A percentile compares a stretch with the other conserved stretches of the same genome.
These are phyloP conservation scores for Sporothrix schenckii DNA, from an alignment of 2,329 filamentous ascomycete genomes.

Conservation along the genomic window DNA sequence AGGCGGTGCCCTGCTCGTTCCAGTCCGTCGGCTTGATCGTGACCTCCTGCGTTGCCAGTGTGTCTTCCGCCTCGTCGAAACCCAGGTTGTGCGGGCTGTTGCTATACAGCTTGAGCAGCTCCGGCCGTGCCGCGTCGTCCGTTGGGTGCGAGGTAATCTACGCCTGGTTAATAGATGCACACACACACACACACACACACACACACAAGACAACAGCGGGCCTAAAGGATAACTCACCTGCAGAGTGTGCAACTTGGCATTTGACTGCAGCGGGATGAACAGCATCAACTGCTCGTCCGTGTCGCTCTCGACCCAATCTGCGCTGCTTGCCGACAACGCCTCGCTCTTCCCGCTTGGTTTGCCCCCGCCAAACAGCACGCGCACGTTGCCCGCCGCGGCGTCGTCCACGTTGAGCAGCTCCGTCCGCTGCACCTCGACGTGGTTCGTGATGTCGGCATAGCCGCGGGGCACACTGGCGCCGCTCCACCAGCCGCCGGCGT, in stretches of 20 bases:
- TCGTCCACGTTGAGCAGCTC: constrained; percentile 89
- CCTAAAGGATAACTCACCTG: constrained; percentile 51
- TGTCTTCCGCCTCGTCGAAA: constrained; percentile 92
- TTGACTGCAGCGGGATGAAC: constrained; percentile 85
- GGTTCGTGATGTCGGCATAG: constrained; percentile 80
- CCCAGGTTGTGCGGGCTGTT: constrained; percentile 90
- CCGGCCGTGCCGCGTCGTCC: constrained; percentile 76
- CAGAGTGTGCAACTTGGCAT: constrained; percentile 83
- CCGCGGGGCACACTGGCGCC: constrained; percentile 75
- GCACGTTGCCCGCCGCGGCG: constrained; percentile 70
- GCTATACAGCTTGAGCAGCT: constrained; percentile 79
- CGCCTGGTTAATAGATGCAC: neutral
- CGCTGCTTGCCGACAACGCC: constrained; percentile 55
- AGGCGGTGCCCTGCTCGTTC: constrained; percentile 76
- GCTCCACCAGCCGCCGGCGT: constrained; percentile 59
- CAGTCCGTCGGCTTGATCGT: constrained; percentile 76
- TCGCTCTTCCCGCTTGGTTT: constrained; percentile 58
- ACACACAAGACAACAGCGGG: constrained; percentile 32
- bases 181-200: no score
- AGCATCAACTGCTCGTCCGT: constrained; percentile 96
- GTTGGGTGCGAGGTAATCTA: constrained; percentile 82
- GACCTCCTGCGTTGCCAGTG: constrained; percentile 76
- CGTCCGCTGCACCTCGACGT: constrained; percentile 76
- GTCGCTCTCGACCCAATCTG: constrained; percentile 92
- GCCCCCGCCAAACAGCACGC: constrained; percentile 69